Evolutionary conservation across 768 basidiomycete genomes (phyloP).

Genomic region (Neoboletus brunneissimus): DNA sequence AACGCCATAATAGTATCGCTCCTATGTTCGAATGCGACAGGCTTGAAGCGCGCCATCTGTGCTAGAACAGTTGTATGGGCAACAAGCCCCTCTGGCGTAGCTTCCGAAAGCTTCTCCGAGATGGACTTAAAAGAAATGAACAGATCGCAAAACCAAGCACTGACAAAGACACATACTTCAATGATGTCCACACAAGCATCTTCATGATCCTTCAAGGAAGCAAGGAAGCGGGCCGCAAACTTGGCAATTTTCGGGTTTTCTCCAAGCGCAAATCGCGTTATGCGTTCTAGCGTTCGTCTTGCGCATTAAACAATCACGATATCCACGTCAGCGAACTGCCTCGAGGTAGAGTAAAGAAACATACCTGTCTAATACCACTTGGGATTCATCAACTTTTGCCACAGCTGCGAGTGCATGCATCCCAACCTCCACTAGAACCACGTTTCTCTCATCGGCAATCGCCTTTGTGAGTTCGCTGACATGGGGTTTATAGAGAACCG

Average conservation of each 20-base stretch:
- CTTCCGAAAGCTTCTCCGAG: conserved; percentile 46
- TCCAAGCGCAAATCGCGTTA: conserved; percentile 56
- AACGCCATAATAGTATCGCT: conserved; percentile 74
- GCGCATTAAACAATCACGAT: background rate
- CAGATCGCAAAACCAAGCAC: background rate
- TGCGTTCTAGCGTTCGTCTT: conserved; percentile 67
- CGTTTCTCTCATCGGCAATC: conserved; percentile 61
- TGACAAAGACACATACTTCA: conserved; percentile 48
- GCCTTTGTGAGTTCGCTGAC: conserved; percentile 72
- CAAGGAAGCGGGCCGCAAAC: conserved; percentile 76
- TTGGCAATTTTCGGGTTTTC: conserved; percentile 71
- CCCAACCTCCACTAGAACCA: conserved; percentile 55
- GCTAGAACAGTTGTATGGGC: conserved; percentile 70
- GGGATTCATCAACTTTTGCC: conserved; percentile 53
- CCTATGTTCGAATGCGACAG: conserved; percentile 72
- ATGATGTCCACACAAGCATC: conserved; percentile 54
- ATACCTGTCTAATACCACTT: conserved; percentile 65
- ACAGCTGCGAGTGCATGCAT: conserved; percentile 77
- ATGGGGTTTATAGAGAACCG: conserved; percentile 71
- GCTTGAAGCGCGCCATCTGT: conserved; percentile 67
- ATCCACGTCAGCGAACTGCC: background rate
- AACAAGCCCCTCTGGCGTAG: conserved; percentile 50
- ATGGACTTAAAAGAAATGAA: conserved; percentile 47
- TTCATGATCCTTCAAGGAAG: conserved; percentile 52
- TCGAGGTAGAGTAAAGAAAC: conserved; percentile 24